Base-by-base conservation (phyloP, 2,329 filamentous ascomycete species). In the Exophiala aquamarina region DNA sequence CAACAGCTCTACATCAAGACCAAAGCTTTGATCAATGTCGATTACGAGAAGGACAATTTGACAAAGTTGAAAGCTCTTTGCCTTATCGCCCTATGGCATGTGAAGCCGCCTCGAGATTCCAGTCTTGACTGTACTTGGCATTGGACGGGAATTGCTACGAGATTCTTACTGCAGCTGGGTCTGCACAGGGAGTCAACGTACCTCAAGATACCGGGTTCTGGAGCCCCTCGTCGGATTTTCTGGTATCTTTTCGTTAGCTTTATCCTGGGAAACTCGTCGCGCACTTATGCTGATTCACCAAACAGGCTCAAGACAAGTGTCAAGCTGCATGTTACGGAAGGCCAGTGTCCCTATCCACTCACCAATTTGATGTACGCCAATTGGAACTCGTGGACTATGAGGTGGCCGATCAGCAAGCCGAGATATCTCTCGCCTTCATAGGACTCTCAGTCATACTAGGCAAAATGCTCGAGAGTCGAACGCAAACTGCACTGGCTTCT, bases 131-230 rank as follows among this genome's bases (percentile, higher is more conserved):
- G 50, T 15, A 44, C 55, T 6, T 61, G 54, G 53, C 46, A 57
- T 18, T 58, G 54, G 58, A 43, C 56, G 3, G 57, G 57, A 6
- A 36, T 56, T 29, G 55, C 54, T 14, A 47, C 50, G 3, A 49
- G 56, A 17, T 39, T 59, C 2, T 54, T 54, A 9, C 32, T 51
- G 14, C 57, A 61, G 34, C 59, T 61, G 52, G 58, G 57, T 13
- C 47, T 61, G 23, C 58, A 61, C 43, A 48, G 44, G 20, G 54
- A 59, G 35, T 41, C 41, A 17, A 59, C 55, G 3, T 61, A 59
- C 35, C 17, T 18, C 7, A 21, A 29, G 17, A 14, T n/a, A 7
- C 18, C 37, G n/a, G 18, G 41, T 5, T 15, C 46, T 3, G 46
- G 51, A 1, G 31, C 38, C 31, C 38, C 41, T 14, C 54, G 49